Conservation (phyloP, 2,329 filamentous ascomycete genomes). For the Grosmannia penicillata region DNA sequence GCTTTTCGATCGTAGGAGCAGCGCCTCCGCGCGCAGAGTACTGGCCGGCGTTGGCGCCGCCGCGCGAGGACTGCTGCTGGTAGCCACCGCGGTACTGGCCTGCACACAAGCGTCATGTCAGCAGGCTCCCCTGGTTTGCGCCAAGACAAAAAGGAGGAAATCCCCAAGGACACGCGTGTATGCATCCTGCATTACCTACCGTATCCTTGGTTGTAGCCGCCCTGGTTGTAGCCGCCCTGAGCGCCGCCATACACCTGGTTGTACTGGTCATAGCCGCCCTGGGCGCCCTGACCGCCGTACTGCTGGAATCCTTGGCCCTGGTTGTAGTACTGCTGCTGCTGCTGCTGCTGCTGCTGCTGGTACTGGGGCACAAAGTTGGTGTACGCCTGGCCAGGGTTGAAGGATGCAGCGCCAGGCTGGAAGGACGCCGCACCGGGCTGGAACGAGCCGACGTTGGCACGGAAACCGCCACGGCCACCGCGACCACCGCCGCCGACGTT, state of each 20-base stretch:
- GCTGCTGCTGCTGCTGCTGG: conserved; percentile 12
- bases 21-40: conserved; percentile 16
- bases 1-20: conserved; percentile 50
- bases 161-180: too few species aligned
- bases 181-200: too few species aligned
- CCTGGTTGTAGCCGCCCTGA: conserved; percentile 29
- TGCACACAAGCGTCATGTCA: too few species aligned
- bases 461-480: conserved; percentile 29
- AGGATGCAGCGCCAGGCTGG: conserved; percentile 54
- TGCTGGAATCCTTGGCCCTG: conserved; percentile 19
- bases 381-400: conserved; percentile 45
- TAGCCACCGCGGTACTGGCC: conserved; percentile 21
- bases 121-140: too few species aligned
- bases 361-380: conserved; percentile 27
- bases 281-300: conserved; percentile 30
- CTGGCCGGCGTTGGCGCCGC: conserved; percentile 8
- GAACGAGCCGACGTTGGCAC: conserved; percentile 54
- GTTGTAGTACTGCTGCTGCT: conserved; percentile 9
- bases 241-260: conserved; percentile 15
- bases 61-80: conserved; percentile 23
- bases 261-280: conserved; percentile 34
- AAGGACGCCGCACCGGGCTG: conserved; percentile 60
- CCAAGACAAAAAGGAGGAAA: too few species aligned
- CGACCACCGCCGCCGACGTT: conserved; percentile 41
- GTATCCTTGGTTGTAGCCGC: conserved; percentile 34